Percentiles rank a stretch among this genome's conserved stretches.
Conservation (phyloP, 495 filamentous ascomycete genomes). For the Parachaetomium inaequale region DNA sequence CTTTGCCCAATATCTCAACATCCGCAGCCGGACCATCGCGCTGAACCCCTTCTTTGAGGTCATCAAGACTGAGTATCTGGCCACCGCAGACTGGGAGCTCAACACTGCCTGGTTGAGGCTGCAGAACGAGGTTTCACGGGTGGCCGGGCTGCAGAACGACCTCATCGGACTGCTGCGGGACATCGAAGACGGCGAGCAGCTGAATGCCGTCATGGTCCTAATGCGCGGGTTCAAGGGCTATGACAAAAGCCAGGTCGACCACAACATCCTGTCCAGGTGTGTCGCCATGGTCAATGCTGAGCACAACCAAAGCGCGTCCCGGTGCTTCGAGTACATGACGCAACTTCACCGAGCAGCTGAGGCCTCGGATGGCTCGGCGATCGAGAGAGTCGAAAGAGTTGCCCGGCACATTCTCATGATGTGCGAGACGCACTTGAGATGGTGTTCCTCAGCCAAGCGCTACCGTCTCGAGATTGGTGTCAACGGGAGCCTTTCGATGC, state of each 20-base stretch:
- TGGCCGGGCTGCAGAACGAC: conserved; percentile 24
- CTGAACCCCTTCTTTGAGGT: conserved; percentile 26
- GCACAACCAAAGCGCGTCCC: conserved; percentile 18
- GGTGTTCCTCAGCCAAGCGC: conserved; percentile 19
- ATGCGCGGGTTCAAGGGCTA: not conserved
- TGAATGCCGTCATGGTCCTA: conserved; percentile 24
- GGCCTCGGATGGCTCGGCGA: not conserved
- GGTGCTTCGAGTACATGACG: conserved; percentile 11
- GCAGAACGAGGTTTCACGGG: conserved; percentile 14
- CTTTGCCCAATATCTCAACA: conserved; percentile 18
- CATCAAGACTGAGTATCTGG: conserved; percentile 20
- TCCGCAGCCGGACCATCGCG: conserved; percentile 24
- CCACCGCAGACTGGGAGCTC: not conserved
- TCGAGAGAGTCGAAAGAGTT: not conserved
- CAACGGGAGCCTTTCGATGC: not conserved
- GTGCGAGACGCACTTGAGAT: conserved; percentile 22
- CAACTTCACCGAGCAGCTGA: not conserved
- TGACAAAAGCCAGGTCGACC: not conserved
- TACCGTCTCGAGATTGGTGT: conserved; percentile 4
- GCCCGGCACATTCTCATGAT: conserved; percentile 18
- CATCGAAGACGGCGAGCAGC: conserved; percentile 21
- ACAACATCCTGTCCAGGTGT: not conserved
- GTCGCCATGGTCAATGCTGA: conserved; percentile 12
- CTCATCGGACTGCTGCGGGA: conserved; percentile 23
- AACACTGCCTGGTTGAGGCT: conserved; percentile 9